These are phyloP conservation scores for Tilletia walkeri DNA, from an alignment of 1,284 basidiomycete genomes.

Conservation along the genomic window DNA sequence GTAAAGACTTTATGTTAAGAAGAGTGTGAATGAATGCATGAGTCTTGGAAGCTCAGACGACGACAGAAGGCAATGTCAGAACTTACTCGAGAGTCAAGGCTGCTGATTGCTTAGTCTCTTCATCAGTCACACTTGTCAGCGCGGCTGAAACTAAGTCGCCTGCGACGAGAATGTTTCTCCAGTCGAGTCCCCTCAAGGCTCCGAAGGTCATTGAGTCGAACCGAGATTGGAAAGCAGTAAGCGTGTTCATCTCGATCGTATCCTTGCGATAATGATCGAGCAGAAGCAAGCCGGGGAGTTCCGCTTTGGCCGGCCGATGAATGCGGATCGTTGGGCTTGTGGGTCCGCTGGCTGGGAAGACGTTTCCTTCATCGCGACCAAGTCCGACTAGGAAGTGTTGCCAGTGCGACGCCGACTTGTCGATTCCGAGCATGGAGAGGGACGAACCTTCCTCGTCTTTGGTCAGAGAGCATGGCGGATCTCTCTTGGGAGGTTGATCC, in stretches of 20 bases:
- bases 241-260: slow-evolving; percentile 4
- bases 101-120: neutral
- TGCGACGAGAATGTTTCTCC: slow-evolving; percentile 16
- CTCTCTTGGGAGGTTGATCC: neutral
- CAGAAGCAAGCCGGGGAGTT: slow-evolving; percentile 4
- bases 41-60: neutral
- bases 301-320: neutral
- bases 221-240: neutral
- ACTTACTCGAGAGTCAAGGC: slow-evolving; percentile 19
- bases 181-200: slow-evolving; percentile 17
- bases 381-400: slow-evolving; percentile 19
- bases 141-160: slow-evolving; percentile 9
- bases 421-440: neutral
- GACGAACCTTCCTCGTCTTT: neutral
- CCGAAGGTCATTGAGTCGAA: slow-evolving; percentile 11
- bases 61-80: neutral
- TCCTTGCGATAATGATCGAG: slow-evolving; percentile 19
- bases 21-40: neutral
- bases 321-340: neutral
- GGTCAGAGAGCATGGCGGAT: neutral
- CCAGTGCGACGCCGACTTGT: slow-evolving; percentile 15
- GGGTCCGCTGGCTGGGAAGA: neutral
- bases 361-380: neutral
- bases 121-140: slow-evolving; percentile 13
- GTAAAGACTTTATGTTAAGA: slow-evolving; percentile 1